Base-by-base conservation (phyloP, 202 grass and related monocot species). In the Zizania palustris region DNA sequence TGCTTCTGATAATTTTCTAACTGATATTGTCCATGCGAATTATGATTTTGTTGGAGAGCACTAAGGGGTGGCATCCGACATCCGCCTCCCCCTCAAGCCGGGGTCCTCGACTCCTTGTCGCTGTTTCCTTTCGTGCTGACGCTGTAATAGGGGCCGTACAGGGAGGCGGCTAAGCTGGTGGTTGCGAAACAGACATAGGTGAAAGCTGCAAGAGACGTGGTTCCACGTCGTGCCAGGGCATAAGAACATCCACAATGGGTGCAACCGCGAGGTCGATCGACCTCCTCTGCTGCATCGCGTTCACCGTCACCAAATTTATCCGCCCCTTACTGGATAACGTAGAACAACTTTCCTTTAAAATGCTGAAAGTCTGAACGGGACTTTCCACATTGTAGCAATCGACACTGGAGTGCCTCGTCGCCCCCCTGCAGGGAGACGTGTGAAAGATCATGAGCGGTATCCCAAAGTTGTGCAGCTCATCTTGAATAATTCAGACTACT, bases 391-490 rank as follows among this genome's bases (percentile, higher is more conserved):
- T 85, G 85, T 94, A 69, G 89, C 91, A 12, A 98, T 98, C 54
- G 95, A 98, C 66, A 92, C 87, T 22, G 91, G 95, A 48, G 91
- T 98, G 42, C 91, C 95, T 14, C 89, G 91, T 28, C 84, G 95
- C 21, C 95, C 91, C 10, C 95, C 95, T 38, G 85, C 74, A 39
- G 89, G 95, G 35, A 90, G 90, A 80, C 91, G 95, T 71, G 71
- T 74, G 40, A 92, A 94, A 84, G 95, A 98, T 86, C 85, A 92
- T 76, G 91, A 92, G 57, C 73, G 83, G 19, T 98, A 98, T 67
- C 89, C 91, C 60, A 98, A 92, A 85, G 75, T 94, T 64, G 89
- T 98, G 7, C 91, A 94, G 35, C 86, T 98, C 63, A 88, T 98
- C 58, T 70, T 98, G 69, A 94, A 90, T 82, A 90, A 63, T 81